Evolutionary conservation across 1,139 yeast species (phyloP), one percentile per base, ranked within the genome.

Genomic region (Yamadazyma pseudoaaseri): DNA sequence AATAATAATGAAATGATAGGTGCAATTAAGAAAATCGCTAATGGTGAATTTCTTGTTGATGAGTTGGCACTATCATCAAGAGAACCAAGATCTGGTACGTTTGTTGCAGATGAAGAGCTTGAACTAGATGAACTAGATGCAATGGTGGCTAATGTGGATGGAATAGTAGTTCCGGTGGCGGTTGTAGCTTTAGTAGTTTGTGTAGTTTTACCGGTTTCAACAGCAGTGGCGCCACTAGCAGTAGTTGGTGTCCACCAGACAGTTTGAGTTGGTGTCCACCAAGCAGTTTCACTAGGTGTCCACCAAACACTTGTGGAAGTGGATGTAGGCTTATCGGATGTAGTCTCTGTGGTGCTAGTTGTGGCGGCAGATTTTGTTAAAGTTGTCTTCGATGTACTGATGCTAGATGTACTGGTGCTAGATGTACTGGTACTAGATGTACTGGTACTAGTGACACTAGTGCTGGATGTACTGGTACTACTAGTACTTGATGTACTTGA

Each of bases 191-290:
- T 20, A 20, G 38, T 18, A 6, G 26, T 16, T 10, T 15, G 15
- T n/a, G 36, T 21, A n/a, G 26, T 11, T 4, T 16, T 20, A 17
- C 20, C 18, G 27, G 31, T 20, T 11, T 18, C 18, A 16, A 24
- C 28, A 18, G 23, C 22, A 8, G 36, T 23, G 5, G 16, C 21
- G 13, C 33, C 23, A 15, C 29, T 17, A 16, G 33, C 27, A 9
- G 39, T 30, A 9, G 35, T 5, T 6, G 36, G 29, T 15, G 36
- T 38, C 36, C 38, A 32, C 37, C 41, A 35, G 14, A 24, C 31
- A 13, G 37, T 31, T 20, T 28, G 24, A 4, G 37, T 21, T 22
- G 42, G 35, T 29, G 36, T 37, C 43, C 43, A 39, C 39, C 41
- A 39, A 16, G 32, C 26, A 21, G 39, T 36, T 12, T 22, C 27